These are phyloP conservation scores for Sporothrix inflata DNA, from an alignment of 2,329 filamentous ascomycete species.

Conservation along the genomic window DNA sequence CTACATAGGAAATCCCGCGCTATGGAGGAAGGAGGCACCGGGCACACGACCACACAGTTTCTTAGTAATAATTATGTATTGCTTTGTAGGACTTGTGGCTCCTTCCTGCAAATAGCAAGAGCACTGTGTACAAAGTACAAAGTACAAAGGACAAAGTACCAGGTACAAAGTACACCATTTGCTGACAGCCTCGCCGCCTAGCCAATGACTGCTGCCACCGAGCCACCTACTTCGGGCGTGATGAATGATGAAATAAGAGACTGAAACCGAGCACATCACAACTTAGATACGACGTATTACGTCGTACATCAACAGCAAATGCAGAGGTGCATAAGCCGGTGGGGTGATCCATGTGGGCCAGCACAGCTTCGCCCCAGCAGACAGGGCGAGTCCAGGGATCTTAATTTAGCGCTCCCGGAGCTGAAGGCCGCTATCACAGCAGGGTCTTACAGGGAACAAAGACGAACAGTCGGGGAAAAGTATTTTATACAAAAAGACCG, in stretches of 20 bases:
- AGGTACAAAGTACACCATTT: not conserved
- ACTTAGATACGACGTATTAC: not conserved
- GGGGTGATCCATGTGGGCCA: not conserved
- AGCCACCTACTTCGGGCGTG: not conserved
- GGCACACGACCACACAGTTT: constrained; percentile 15
- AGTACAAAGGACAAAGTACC: not conserved
- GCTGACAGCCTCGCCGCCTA: not conserved
- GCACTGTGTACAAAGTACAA: not conserved
- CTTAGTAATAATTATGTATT: not conserved
- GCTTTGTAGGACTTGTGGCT: constrained; percentile 5
- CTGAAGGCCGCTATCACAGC: not conserved
- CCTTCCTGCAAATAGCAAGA: no score
- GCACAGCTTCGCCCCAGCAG: not conserved
- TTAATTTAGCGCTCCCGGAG: constrained; percentile 14
- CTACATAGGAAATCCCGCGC: not conserved
- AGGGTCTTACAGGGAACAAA: not conserved
- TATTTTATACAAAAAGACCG: not conserved
- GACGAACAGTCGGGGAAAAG: not conserved
- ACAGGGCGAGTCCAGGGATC: not conserved
- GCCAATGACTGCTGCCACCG: not conserved
- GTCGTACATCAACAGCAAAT: not conserved
- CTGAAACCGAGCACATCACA: not conserved
- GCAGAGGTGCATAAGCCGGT: not conserved
- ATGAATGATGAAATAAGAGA: not conserved
- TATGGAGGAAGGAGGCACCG: constrained; percentile 13